Conservation (phyloP, 78 protist genomes). For the Dictyostelium capitatum region DNA sequence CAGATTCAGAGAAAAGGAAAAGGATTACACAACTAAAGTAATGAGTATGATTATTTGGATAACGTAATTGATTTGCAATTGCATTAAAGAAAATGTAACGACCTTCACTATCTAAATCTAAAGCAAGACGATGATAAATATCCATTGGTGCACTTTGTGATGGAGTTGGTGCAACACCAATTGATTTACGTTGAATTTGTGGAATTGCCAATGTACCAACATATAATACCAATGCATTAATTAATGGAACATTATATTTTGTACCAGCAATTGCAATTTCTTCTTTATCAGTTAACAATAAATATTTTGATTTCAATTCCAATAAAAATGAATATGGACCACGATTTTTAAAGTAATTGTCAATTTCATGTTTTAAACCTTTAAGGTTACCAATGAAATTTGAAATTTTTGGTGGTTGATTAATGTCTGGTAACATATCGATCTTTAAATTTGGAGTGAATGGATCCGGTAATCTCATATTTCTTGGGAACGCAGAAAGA, state of each 20-base stretch:
- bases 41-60: constrained; percentile 98
- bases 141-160: constrained; percentile 90
- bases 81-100: constrained; percentile 96
- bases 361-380: constrained; percentile 79
- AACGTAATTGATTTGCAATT: constrained; percentile 98
- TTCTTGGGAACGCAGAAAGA: constrained; percentile 97
- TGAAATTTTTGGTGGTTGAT: constrained; percentile 90
- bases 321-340: constrained; percentile 73
- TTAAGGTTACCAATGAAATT: constrained; percentile 77
- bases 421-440: constrained; percentile 96
- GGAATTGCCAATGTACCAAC: constrained; percentile 87
- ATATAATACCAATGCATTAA: constrained; percentile 96
- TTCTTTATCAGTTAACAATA: constrained; percentile 69
- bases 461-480: constrained; percentile 98
- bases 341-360: constrained; percentile 84
- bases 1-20: constrained; percentile 89
- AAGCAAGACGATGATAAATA: constrained; percentile 85
- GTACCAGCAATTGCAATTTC: constrained; percentile 57
- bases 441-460: constrained; percentile 95
- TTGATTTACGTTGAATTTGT: constrained; percentile 73
- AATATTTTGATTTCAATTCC: constrained; percentile 61
- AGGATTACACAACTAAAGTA: constrained; percentile 97
- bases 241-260: constrained; percentile 89
- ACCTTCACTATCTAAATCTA: constrained; percentile 95
- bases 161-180: constrained; percentile 4